Conservation (phyloP, 164 flowering plant genomes). For the Nymphaea colorata region DNA sequence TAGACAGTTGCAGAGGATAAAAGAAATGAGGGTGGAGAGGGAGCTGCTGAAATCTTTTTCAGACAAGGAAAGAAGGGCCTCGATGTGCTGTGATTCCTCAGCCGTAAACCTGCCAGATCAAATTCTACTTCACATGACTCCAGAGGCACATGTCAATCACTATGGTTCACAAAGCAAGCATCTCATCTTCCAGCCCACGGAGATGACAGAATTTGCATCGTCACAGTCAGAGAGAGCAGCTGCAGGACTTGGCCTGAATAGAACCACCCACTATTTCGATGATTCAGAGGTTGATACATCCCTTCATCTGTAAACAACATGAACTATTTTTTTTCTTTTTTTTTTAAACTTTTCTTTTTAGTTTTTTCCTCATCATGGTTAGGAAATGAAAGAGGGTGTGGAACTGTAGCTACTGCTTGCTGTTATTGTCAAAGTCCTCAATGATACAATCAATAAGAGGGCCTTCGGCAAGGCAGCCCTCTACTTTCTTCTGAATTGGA, state of each 20-base stretch:
- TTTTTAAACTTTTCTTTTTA: constrained; percentile 2
- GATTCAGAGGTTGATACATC: constrained; percentile 52
- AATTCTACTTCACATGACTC: neutral
- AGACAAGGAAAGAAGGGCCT: constrained; percentile 18
- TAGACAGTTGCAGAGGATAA: constrained; percentile 27
- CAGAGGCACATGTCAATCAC: neutral
- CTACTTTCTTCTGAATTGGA: constrained; percentile 18
- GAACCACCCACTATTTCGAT: constrained; percentile 12
- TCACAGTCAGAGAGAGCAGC: constrained; percentile 15
- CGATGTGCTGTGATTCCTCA: constrained; percentile 1
- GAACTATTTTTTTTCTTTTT: constrained; percentile 5
- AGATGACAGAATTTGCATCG: constrained; percentile 11
- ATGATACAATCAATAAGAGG: constrained; percentile 27
- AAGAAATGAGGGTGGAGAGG: constrained; percentile 44
- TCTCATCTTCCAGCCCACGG: constrained; percentile 5
- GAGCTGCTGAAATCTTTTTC: constrained; percentile 27
- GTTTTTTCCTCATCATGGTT: constrained; percentile 1
- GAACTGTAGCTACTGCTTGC: constrained; percentile 17
- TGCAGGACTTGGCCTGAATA: constrained; percentile 1
- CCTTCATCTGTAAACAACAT: constrained; percentile 48
- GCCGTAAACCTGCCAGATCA: neutral
- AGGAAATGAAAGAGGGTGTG: neutral
- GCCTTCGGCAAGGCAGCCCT: constrained; percentile 20
- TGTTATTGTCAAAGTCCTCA: constrained; percentile 16
- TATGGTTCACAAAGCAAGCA: constrained; percentile 7